phyloP scores from a whole-genome alignment of 2,329 filamentous ascomycete genomes.

The Parastagonospora avenae region DNA sequence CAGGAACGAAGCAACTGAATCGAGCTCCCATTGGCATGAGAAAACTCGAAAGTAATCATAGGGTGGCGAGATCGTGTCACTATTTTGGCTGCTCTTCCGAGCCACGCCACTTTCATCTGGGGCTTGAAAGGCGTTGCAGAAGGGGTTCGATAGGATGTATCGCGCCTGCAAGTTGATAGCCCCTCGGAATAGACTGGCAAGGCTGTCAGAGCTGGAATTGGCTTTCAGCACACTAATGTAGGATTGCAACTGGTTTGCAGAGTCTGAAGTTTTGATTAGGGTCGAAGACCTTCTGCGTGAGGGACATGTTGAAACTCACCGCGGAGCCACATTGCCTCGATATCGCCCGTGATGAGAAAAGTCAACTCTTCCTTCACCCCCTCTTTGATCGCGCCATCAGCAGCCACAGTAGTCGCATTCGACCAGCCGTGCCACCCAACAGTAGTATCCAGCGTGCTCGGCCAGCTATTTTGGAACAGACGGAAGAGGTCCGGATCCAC shows the following conservation, averaged over 20 bases:
- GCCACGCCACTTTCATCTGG: constrained; percentile 53
- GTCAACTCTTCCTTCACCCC: constrained; percentile 56
- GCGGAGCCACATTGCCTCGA: constrained; percentile 61
- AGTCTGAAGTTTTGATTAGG: constrained; percentile 36
- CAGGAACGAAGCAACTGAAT: constrained; percentile 57
- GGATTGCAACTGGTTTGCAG: constrained; percentile 72
- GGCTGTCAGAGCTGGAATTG: constrained; percentile 51
- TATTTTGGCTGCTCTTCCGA: constrained; percentile 43
- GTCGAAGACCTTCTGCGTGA: too few species aligned
- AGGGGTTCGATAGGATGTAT: constrained; percentile 65
- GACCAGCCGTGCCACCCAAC: constrained; percentile 69
- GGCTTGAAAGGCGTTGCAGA: constrained; percentile 60
- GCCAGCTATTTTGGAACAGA: constrained; percentile 73
- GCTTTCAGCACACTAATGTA: constrained; percentile 64
- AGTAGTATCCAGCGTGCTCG: constrained; percentile 78
- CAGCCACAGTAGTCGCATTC: constrained; percentile 47
- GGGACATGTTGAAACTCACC: too few species aligned
- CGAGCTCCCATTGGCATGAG: constrained; percentile 60
- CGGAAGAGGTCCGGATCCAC: constrained; percentile 66
- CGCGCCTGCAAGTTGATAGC: constrained; percentile 74
- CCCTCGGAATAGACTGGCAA: constrained; percentile 71
- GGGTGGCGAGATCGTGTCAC: constrained; percentile 50
- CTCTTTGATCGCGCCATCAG: constrained; percentile 3
- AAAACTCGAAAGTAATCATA: constrained; percentile 55
- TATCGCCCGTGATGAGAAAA: constrained; percentile 64